Evolutionary conservation across 192 early-diverging fungal species (phyloP).

Genomic region (Backusella liffmaniae): DNA sequence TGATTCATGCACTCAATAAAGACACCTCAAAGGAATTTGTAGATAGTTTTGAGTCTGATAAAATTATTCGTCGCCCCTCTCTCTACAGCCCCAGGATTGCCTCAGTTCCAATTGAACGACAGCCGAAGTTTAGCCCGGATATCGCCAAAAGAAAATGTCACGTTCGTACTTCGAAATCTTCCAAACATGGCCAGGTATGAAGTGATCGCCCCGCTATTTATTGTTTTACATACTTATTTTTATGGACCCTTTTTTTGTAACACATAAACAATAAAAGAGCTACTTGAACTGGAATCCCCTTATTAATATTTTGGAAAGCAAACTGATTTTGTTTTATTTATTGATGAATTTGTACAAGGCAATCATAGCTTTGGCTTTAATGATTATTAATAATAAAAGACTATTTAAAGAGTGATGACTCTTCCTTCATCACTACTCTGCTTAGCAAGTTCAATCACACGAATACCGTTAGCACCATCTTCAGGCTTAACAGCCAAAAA

Average conservation of each 20-base stretch:
- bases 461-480: slow-evolving; percentile 64
- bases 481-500: slow-evolving; percentile 59
- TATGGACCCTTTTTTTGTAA: not conserved
- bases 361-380: not conserved
- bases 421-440: slow-evolving; percentile 56
- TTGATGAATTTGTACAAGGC: not conserved
- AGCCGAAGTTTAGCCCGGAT: not conserved
- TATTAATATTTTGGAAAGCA: not conserved
- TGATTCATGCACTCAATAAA: not conserved
- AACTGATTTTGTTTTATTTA: not conserved
- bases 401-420: slow-evolving; percentile 44
- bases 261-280: not conserved
- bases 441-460: slow-evolving; percentile 67
- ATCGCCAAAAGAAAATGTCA: not conserved
- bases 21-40: not conserved
- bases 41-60: not conserved
- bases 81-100: not conserved
- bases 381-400: not conserved
- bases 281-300: not conserved
- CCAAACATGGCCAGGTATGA: not conserved
- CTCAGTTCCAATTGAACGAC: slow-evolving; percentile 4
- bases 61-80: not conserved
- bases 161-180: not conserved
- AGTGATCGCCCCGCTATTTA: not conserved
- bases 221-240: not conserved